Evolutionary conservation across 768 basidiomycete species (phyloP).

Genomic region (Lactifluus hygrophoroides): DNA sequence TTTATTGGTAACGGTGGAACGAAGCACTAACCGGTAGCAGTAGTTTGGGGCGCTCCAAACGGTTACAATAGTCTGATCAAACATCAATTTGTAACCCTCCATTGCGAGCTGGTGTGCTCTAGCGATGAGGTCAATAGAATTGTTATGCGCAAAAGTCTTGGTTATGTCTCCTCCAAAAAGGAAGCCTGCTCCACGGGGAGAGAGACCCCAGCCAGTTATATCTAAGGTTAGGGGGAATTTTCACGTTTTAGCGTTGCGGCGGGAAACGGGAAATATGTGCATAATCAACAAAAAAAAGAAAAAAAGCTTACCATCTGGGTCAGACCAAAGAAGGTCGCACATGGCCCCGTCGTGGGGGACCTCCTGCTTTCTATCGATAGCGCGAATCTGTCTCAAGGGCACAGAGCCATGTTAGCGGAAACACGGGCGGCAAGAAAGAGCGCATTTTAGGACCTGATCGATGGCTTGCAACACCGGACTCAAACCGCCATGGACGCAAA

Average conservation of each 20-base stretch:
- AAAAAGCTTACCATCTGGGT: slow-evolving; percentile 75
- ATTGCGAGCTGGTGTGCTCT: slow-evolving; percentile 96
- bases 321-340: slow-evolving; percentile 99
- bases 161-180: slow-evolving; percentile 92
- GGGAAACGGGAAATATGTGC: neutral
- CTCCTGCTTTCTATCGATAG: slow-evolving; percentile 93
- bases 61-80: slow-evolving; percentile 89
- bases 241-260: neutral
- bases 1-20: too few species aligned
- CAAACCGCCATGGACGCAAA: slow-evolving; percentile 95
- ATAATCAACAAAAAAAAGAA: too few species aligned
- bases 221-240: slow-evolving; percentile 36
- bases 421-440: slow-evolving; percentile 9
- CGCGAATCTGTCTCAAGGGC: slow-evolving; percentile 58
- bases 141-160: slow-evolving; percentile 81
- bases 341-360: slow-evolving; percentile 98
- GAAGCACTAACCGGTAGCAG: slow-evolving; percentile 73
- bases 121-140: slow-evolving; percentile 91
- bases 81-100: slow-evolving; percentile 98
- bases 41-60: slow-evolving; percentile 99
- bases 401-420: neutral
- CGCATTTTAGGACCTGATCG: slow-evolving; percentile 63
- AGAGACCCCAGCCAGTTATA: slow-evolving; percentile 91
- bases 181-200: slow-evolving; percentile 95
- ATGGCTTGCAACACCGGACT: slow-evolving; percentile 81